Base-by-base conservation (phyloP, 805 yeast genomes). In the Candida chilensis region DNA sequence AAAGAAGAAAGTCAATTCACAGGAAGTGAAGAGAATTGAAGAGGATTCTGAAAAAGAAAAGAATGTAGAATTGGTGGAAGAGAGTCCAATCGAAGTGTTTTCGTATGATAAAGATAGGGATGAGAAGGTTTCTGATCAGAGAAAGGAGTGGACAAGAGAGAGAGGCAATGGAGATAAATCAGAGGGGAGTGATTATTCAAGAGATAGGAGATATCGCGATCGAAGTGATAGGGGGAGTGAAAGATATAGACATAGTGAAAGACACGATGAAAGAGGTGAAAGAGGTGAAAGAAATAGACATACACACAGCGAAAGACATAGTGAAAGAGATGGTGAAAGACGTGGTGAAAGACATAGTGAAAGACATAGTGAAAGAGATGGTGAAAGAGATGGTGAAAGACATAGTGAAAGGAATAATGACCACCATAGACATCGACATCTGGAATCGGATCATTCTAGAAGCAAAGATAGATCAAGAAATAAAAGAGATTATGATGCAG, bases 1-100 rank as follows among this genome's bases (percentile, higher is more conserved):
- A 16, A 20, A 17, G 4, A 29, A 29, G 25, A 29, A 24, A 18
- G 5, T 5, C 14, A n/a, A 21, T n/a, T n/a, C n/a, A n/a, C n/a
- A n/a, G n/a, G n/a, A n/a, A n/a, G n/a, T n/a, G n/a, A n/a, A n/a
- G n/a, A n/a, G n/a, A n/a, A n/a, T n/a, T n/a, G n/a, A n/a, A n/a
- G n/a, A n/a, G n/a, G n/a, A n/a, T n/a, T n/a, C n/a, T n/a, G n/a
- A n/a, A n/a, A n/a, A n/a, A n/a, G n/a, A n/a, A n/a, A n/a, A n/a
- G n/a, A n/a, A n/a, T n/a, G n/a, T n/a, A n/a, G n/a, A n/a, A n/a
- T n/a, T n/a, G n/a, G n/a, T n/a, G n/a, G n/a, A n/a, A n/a, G n/a
- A n/a, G n/a, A n/a, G n/a, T n/a, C n/a, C n/a, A n/a, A n/a, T n/a
- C n/a, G n/a, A n/a, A n/a, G n/a, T n/a, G n/a, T n/a, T n/a, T n/a